These are phyloP conservation scores for Candida hispaniensis DNA, from an alignment of 805 yeast genomes.

Conservation along the genomic window DNA sequence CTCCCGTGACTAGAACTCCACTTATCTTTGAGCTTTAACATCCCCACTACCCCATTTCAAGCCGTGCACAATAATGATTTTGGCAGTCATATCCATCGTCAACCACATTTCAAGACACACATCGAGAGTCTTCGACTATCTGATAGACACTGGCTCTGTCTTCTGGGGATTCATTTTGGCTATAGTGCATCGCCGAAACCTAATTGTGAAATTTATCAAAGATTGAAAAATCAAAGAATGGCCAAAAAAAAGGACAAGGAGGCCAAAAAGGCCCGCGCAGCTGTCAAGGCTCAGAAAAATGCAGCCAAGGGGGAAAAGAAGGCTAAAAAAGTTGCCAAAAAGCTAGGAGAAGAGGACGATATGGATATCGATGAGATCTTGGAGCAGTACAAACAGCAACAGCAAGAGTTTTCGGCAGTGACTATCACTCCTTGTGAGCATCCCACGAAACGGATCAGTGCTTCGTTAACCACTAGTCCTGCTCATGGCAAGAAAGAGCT, in stretches of 20 bases:
- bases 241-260: constrained; percentile 88
- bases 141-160: too few species aligned
- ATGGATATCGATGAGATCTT: constrained; percentile 77
- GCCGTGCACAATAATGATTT: too few species aligned
- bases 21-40: too few species aligned
- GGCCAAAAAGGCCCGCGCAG: constrained; percentile 80
- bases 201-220: too few species aligned
- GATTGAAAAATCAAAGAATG: constrained; percentile 36
- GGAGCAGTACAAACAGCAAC: constrained; percentile 67
- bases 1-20: too few species aligned
- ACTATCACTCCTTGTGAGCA: constrained; percentile 44
- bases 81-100: too few species aligned
- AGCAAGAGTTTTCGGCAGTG: constrained; percentile 65
- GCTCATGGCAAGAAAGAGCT: constrained; percentile 66
- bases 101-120: too few species aligned
- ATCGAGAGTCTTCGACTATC: too few species aligned
- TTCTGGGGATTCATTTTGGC: too few species aligned
- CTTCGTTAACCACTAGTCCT: constrained; percentile 67
- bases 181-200: too few species aligned
- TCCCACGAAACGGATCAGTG: constrained; percentile 64
- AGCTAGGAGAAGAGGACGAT: constrained; percentile 69
- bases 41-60: too few species aligned
- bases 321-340: constrained; percentile 62
- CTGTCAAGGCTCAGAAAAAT: constrained; percentile 70
- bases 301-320: constrained; percentile 62